Evolutionary conservation across 2,329 filamentous ascomycete species (phyloP), one percentile per base, ranked within the genome.

Genomic region (Exophiala sideris): DNA sequence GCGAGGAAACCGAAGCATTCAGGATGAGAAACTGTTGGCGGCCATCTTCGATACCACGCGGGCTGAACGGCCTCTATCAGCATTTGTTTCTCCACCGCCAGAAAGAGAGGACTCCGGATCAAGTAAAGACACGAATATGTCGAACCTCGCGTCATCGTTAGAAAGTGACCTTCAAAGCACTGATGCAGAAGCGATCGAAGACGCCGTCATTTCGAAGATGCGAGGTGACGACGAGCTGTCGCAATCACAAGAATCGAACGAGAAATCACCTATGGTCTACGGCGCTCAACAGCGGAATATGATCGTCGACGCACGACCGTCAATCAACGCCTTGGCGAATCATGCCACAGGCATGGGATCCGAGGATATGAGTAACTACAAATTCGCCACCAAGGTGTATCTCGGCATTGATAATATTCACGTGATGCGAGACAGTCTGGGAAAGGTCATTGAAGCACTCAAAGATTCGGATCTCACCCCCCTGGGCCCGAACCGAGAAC

Each of bases 361-460:
- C 0, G 94, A 99, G 71, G 96, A 96, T 66, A 96, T 97, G 89
- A 89, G 96, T 61, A 88, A 96, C 71, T 99, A 99, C 74, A 89
- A 87, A 58, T 92, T 91, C 65, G 90, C 91, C 12, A 87, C 86
- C 55, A 96, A 96, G 71, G 87, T 87, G 29, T 99, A 95, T 67
- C 80, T 99, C 52, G 94, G 89, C 59, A 99, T 99, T 66, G 92
- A 95, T 70, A 99, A 99, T 68, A 97, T 99, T 56, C 94, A 99
- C 67, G 91, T 96, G 58, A 99, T 99, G 94, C 83, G 94, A 53
- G 87, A 88, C 58, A 97, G 92, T 1, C 77, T 99, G 33, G 86
- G 87, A 63, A 92, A 87, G 62, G 88, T 99, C 16, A 79, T 96
- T 49, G 91, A 95, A 59, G 87, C 90, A 2, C 76, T 99, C 66